Evolutionary conservation across 2,329 filamentous ascomycete genomes (phyloP), one percentile per base, ranked within the genome.

Genomic region (Colletotrichum euphorbiae): DNA sequence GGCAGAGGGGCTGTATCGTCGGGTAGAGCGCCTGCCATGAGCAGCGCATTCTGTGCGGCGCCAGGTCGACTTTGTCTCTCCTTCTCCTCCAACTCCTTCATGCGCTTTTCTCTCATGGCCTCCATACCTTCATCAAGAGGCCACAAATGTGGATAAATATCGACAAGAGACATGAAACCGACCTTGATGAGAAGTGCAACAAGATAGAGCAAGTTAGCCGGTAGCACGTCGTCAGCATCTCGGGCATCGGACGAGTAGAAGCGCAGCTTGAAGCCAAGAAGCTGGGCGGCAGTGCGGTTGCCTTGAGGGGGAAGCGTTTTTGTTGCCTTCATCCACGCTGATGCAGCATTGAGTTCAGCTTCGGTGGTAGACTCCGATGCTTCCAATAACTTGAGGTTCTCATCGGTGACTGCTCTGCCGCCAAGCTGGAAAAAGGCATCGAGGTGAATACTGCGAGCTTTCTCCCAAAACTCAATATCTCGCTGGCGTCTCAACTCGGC

Each of bases 241-340:
- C 95, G 89, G 40, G 91, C 90, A 31, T 90, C 84, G 0, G 93
- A 97, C 45, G 93, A 92, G 76, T 99, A 99, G 78, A 97, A 99
- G 13, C 93, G 92, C 57, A 99, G 87, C 80, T 99, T 99, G 85
- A 99, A 99, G 4, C 96, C 96, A 13, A 99, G 89, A 3, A 99
- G 86, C 77, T 98, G 96, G 33, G 97, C 97, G 1, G 96, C 96
- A 67, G 97, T 93, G 48, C 91, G 89, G 77, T 98, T 99, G 33
- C 97, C 96, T 33, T 87, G 85, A 1, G 94, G 93, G 4, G 94
- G 94, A 3, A 96, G 81, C 0, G 93, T 97, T 63, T 90, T 91
- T 3, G 95, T 98, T 67, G 88, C 83, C 70, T 89, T 85, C 73
- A 97, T 93, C 93, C 94, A 98, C 72, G 91, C 85, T 6, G 85